Evolutionary conservation across 2,329 filamentous ascomycete species (phyloP).

Genomic region (Aspergillus niger): DNA sequence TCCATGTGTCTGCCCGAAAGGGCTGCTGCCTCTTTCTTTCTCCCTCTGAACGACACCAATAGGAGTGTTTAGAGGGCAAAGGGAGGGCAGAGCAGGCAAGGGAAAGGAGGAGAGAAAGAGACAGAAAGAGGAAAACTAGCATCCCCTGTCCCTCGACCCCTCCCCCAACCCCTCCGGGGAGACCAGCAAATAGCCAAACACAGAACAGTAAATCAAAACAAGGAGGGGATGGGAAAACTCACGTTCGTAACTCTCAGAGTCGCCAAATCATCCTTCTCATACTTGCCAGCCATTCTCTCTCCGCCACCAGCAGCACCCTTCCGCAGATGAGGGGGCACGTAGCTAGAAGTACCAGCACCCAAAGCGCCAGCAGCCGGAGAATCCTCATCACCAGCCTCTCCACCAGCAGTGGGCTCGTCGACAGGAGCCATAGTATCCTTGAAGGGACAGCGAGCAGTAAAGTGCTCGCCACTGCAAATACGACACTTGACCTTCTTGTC

Average conservation of each 20-base stretch:
- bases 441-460: slow-evolving; percentile 98
- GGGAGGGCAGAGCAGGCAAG: neutral
- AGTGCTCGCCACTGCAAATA: slow-evolving; percentile 98
- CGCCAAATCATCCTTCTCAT: slow-evolving; percentile 93
- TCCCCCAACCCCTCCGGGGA: neutral
- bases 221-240: slow-evolving; percentile 45
- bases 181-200: slow-evolving; percentile 3
- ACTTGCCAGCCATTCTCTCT: slow-evolving; percentile 90
- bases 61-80: neutral
- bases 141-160: neutral
- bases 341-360: slow-evolving; percentile 73
- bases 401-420: slow-evolving; percentile 44
- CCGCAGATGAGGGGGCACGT: slow-evolving; percentile 91
- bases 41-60: neutral
- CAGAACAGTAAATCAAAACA: neutral
- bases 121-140: neutral
- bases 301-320: slow-evolving; percentile 62
- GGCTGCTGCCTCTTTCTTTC: neutral
- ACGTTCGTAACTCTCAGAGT: slow-evolving; percentile 98
- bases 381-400: slow-evolving; percentile 48
- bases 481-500: slow-evolving; percentile 99
- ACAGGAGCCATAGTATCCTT: slow-evolving; percentile 95
- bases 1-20: neutral
- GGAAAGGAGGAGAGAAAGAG: neutral
- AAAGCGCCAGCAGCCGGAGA: slow-evolving; percentile 56